Conservation (phyloP, 1,139 yeast species). For the Pichia sp. region DNA sequence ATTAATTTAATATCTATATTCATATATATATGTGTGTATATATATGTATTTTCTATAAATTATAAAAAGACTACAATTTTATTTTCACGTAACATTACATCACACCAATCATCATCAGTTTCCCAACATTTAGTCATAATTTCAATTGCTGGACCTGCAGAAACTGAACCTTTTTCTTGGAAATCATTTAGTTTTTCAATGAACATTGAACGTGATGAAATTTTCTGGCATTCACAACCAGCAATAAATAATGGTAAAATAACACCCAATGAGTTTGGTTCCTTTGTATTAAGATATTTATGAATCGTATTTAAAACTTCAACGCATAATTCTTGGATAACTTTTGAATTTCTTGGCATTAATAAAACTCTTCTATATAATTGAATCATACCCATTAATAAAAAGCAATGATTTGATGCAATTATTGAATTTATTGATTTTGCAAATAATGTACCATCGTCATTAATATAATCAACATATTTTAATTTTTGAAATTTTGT, state of each 20-base stretch:
- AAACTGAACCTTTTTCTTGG: conserved; percentile 41
- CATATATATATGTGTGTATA: background rate
- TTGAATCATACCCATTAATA: conserved; percentile 49
- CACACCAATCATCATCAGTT: conserved; percentile 52
- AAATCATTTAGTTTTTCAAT: conserved; percentile 35
- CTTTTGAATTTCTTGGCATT: conserved; percentile 40
- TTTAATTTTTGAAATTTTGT: conserved; percentile 32
- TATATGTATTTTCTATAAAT: background rate
- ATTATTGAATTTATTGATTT: conserved; percentile 32
- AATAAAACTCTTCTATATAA: conserved; percentile 49
- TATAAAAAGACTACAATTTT: conserved; percentile 45
- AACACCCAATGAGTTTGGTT: conserved; percentile 52
- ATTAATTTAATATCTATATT: too few relatives aligned
- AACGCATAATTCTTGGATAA: conserved; percentile 43
- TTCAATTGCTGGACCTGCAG: conserved; percentile 42
- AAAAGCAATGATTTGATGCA: conserved; percentile 51
- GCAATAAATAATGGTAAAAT: conserved; percentile 52
- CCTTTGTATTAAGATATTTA: conserved; percentile 36
- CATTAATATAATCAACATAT: conserved; percentile 22
- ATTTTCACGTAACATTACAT: conserved; percentile 39
- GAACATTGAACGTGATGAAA: conserved; percentile 33
- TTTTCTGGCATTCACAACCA: conserved; percentile 50
- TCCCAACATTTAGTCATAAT: conserved; percentile 55
- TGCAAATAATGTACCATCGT: conserved; percentile 4
- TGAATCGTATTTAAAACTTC: conserved; percentile 35